These are phyloP conservation scores for Fusarium agapanthi DNA, from an alignment of 2,329 filamentous ascomycete species.

Conservation along the genomic window DNA sequence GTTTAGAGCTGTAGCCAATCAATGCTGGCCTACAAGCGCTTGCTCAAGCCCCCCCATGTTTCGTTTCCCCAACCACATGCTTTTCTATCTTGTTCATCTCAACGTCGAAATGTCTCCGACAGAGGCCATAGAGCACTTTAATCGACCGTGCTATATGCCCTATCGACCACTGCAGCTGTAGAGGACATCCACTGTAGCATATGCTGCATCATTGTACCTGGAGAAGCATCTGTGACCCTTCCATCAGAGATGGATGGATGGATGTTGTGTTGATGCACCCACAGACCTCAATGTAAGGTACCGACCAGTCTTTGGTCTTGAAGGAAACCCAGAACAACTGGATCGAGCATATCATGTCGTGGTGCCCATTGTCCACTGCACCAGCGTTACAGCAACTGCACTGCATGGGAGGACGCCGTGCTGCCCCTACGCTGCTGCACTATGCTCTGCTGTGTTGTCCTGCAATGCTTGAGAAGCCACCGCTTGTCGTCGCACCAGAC, in stretches of 20 bases:
- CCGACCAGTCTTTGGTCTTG: conserved; percentile 23
- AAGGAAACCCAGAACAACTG: conserved; percentile 17
- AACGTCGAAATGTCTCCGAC: conserved; percentile 8
- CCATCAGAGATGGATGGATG: conserved; percentile 14
- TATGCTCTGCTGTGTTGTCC: conserved; percentile 35
- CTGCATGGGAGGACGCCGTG: conserved; percentile 17
- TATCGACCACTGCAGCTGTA: conserved; percentile 1
- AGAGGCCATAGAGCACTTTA: background rate
- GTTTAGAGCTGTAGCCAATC: conserved; percentile 8
- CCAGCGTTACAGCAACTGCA: conserved; percentile 26
- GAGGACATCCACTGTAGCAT: conserved; percentile 5
- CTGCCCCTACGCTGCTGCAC: conserved; percentile 17
- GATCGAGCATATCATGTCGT: conserved; percentile 33
- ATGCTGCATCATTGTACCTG: conserved; percentile 12
- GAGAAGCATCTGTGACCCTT: conserved; percentile 25
- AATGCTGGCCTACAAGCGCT: conserved; percentile 23
- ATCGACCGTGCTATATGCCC: background rate
- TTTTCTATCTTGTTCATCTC: conserved; percentile 34
- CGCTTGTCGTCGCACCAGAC: conserved; percentile 30
- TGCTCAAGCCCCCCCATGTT: conserved; percentile 36
- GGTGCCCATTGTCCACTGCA: conserved; percentile 23
- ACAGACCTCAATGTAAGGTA: conserved; percentile 39
- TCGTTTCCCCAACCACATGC: conserved; percentile 46
- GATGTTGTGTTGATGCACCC: conserved; percentile 27
- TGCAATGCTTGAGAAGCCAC: conserved; percentile 28